Conservation (phyloP, 2,329 filamentous ascomycete genomes). For the Fusarium sp. region DNA sequence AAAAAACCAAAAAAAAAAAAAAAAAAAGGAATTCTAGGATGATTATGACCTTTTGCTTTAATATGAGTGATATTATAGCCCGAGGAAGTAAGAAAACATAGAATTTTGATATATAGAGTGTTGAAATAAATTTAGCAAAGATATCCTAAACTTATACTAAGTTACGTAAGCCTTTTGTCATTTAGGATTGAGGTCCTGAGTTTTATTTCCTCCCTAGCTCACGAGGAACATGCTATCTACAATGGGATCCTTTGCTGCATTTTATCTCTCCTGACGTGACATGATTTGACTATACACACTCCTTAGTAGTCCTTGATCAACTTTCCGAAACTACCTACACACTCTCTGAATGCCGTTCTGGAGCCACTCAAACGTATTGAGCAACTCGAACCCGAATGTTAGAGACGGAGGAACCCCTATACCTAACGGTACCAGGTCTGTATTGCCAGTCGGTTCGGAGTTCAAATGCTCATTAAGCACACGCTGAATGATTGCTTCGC, state of each 20-base stretch:
- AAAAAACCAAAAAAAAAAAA: too few species aligned
- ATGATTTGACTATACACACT: not conserved
- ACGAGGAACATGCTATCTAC: not conserved
- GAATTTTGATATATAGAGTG: too few species aligned
- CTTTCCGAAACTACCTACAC: not conserved
- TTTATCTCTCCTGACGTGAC: not conserved
- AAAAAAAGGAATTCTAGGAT: too few species aligned
- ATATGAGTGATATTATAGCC: too few species aligned
- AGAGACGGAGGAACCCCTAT: slow-evolving; percentile 44
- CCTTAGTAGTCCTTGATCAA: not conserved
- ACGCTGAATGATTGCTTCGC: slow-evolving; percentile 56
- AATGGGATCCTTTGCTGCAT: not conserved
- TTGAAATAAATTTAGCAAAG: not conserved
- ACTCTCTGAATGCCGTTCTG: not conserved
- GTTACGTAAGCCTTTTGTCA: not conserved
- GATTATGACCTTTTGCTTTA: too few species aligned
- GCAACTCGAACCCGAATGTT: slow-evolving; percentile 56
- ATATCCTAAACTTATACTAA: not conserved
- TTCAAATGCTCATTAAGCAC: slow-evolving; percentile 60
- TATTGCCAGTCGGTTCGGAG: slow-evolving; percentile 32
- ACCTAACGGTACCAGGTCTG: slow-evolving; percentile 36
- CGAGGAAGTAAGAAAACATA: too few species aligned
- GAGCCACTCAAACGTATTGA: slow-evolving; percentile 53
- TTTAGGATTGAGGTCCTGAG: not conserved
- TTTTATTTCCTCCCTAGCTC: not conserved